Base-by-base conservation (phyloP, 257 asterid species). In the Gentiana dahurica region DNA sequence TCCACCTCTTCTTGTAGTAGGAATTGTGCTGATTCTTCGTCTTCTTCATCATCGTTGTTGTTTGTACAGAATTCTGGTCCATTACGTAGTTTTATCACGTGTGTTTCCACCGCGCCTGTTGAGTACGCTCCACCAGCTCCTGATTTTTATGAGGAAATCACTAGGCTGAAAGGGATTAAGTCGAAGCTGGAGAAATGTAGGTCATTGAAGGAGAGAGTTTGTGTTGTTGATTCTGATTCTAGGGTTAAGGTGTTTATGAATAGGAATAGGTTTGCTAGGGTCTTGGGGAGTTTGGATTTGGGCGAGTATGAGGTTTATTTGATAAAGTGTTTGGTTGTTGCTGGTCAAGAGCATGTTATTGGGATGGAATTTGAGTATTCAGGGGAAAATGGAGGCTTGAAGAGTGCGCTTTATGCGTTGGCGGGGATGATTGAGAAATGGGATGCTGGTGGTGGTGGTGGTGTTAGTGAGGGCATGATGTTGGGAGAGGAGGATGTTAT, bases 341-440 rank as follows among this genome's bases (percentile, higher is more conserved):
- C 94, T 54, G 95, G 97, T 35, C 97, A 89, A 57, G 81, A 72
- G 66, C 97, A 86, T 55, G 86, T 83, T 32, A 55, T 86, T 57
- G 80, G 83, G 60, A 56, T 33, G 41, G 82, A 67, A 43, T 71
- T 71, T 34, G 74, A 70, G 58, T 51, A 57, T 6, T 75, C 75
- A 64, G 53, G 67, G 60, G 77, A 71, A 8, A 15, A 43, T 10
- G 75, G 85, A 67, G 71, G 86, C 46, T 59, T 87, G 39, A 91
- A 77, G 74, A 80, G 67, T 57, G 90, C 98, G 12, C 71, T 87
- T 4, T 87, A 70, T 72, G 77, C 92, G 6, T 79, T 91, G 81
- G 98, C 90, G 5, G 86, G 71, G 71, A 79, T 79, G 94, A 85
- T 87, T 83, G 98, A 85, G 64, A 79, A 59, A 56, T 83, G 90